Conservation (phyloP, 305 asterid species). For the Fraxinus nigra region DNA sequence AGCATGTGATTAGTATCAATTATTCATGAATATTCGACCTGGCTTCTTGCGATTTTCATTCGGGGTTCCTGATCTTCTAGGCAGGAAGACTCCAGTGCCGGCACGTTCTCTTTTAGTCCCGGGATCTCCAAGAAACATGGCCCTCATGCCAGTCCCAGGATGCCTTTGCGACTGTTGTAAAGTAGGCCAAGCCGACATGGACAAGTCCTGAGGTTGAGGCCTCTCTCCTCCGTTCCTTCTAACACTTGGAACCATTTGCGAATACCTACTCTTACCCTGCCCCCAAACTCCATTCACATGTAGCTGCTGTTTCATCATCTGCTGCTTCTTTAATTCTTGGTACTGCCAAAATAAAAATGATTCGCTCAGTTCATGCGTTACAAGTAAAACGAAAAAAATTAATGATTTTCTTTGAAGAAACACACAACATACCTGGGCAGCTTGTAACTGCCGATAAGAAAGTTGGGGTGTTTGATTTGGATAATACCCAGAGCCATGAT, state of each 20-base stretch:
- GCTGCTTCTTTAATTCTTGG: slow-evolving; percentile 42
- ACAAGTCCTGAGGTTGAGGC: slow-evolving; percentile 5
- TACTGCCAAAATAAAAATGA: slow-evolving; percentile 22
- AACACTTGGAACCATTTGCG: slow-evolving; percentile 16
- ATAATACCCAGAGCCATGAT: slow-evolving; percentile 20
- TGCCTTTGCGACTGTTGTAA: slow-evolving; percentile 27
- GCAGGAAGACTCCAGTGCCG: slow-evolving; percentile 91
- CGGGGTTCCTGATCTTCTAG: slow-evolving; percentile 46
- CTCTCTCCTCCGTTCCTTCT: slow-evolving; percentile 18
- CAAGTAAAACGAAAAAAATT: background rate
- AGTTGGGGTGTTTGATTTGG: slow-evolving; percentile 30
- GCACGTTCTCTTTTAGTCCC: slow-evolving; percentile 54
- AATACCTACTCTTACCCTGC: slow-evolving; percentile 8
- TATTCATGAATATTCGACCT: slow-evolving; percentile 30
- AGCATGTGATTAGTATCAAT: background rate
- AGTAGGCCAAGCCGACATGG: slow-evolving; percentile 22
- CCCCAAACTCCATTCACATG: slow-evolving; percentile 7
- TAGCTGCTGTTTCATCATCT: slow-evolving; percentile 33
- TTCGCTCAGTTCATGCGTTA: background rate
- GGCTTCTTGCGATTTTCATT: slow-evolving; percentile 48
- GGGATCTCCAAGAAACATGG: slow-evolving; percentile 59
- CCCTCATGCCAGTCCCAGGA: slow-evolving; percentile 54
- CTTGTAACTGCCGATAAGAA: slow-evolving; percentile 52
- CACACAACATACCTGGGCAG: slow-evolving; percentile 35
- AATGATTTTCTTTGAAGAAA: background rate